A percentile compares a stretch with the other conserved stretches of the same genome.
phyloP scores from a whole-genome alignment of 2,329 filamentous ascomycete genomes.

The Ascochyta fabae region DNA sequence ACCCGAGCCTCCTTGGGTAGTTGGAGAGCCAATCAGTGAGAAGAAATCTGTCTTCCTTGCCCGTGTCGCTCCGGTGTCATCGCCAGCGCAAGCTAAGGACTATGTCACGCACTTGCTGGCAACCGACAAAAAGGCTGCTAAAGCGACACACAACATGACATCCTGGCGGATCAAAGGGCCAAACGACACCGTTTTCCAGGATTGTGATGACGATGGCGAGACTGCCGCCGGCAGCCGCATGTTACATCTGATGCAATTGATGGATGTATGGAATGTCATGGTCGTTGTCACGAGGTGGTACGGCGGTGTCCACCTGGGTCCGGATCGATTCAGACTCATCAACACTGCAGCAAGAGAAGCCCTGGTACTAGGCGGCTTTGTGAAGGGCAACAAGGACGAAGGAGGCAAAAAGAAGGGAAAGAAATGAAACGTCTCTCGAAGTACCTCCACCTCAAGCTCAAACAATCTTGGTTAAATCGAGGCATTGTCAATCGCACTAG shows the following conservation, averaged over 20 bases:
- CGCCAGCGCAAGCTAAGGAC: conserved; percentile 71
- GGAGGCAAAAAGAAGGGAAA: conserved; percentile 43
- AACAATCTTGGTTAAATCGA: neutral
- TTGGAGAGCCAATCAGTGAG: conserved; percentile 77
- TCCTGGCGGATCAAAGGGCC: conserved; percentile 81
- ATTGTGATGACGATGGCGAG: conserved; percentile 96
- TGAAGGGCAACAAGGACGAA: conserved; percentile 57
- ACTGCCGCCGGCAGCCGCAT: conserved; percentile 86
- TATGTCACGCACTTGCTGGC: conserved; percentile 78
- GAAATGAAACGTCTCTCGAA: conserved; percentile 21
- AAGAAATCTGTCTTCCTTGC: conserved; percentile 90
- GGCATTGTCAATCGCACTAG: too few species aligned
- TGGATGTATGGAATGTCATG: conserved; percentile 91
- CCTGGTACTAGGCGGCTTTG: conserved; percentile 77
- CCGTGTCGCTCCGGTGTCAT: conserved; percentile 72
- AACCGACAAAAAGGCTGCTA: conserved; percentile 82
- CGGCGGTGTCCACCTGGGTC: conserved; percentile 86
- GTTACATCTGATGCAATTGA: conserved; percentile 89
- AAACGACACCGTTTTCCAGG: conserved; percentile 71
- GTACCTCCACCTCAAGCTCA: neutral
- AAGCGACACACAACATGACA: conserved; percentile 92
- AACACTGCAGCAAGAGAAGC: conserved; percentile 86
- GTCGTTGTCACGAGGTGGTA: conserved; percentile 97
- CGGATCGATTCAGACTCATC: conserved; percentile 88
- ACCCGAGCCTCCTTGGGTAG: conserved; percentile 68